Evolutionary conservation across 2,329 filamentous ascomycete species (phyloP).

Genomic region (Myriosclerotinia duriaeana): DNA sequence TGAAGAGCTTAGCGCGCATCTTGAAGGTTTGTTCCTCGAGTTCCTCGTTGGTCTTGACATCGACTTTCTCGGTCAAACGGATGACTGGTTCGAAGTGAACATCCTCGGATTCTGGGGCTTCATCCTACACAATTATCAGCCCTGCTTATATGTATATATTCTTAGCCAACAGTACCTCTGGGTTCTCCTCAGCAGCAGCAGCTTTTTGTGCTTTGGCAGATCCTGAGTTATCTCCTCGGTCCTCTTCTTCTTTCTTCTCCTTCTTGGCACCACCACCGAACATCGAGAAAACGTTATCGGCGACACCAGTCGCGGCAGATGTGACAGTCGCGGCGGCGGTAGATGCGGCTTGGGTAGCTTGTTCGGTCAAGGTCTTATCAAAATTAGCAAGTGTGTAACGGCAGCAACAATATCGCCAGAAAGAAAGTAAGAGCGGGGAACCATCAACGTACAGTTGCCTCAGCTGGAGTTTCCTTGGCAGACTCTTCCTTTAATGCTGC

Average conservation of each 20-base stretch:
- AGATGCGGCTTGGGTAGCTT: constrained; percentile 42
- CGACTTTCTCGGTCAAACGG: constrained; percentile 93
- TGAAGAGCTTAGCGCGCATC: constrained; percentile 99
- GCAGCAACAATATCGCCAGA: neutral
- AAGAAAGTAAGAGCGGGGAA: neutral
- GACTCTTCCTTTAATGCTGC: constrained; percentile 29
- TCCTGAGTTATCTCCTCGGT: constrained; percentile 82
- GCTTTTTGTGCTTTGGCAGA: constrained; percentile 77
- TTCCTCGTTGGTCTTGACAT: constrained; percentile 98
- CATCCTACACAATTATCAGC: constrained; percentile 51
- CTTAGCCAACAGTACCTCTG: constrained; percentile 35
- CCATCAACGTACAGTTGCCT: constrained; percentile 30
- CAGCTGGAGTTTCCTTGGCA: constrained; percentile 31
- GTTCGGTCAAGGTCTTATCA: constrained; percentile 38
- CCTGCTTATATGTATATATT: constrained; percentile 24
- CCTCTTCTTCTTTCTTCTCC: constrained; percentile 85
- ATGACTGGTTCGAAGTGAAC: constrained; percentile 98
- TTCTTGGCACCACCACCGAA: constrained; percentile 97
- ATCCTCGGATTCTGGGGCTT: constrained; percentile 82
- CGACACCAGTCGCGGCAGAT: constrained; percentile 44
- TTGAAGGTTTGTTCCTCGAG: constrained; percentile 97
- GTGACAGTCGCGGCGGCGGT: constrained; percentile 45
- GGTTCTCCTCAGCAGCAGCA: constrained; percentile 45
- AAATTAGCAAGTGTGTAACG: constrained; percentile 26
- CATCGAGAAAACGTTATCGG: constrained; percentile 87